Evolutionary conservation across 495 filamentous ascomycete genomes (phyloP).

Genomic region (Annulohypoxylon nitens): DNA sequence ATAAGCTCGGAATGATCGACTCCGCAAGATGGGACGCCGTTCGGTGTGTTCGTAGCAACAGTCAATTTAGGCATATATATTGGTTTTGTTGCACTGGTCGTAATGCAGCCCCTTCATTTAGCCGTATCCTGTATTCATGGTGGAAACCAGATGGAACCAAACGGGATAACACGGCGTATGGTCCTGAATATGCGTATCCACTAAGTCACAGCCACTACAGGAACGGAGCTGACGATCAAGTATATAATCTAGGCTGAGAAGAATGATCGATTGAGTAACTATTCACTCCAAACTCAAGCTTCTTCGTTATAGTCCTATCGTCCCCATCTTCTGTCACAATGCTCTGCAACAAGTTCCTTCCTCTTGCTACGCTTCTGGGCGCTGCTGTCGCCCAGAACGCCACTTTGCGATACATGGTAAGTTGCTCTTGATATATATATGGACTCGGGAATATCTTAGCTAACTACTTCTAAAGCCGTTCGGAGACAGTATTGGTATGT

Average conservation of each 20-base stretch:
- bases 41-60: constrained; percentile 2
- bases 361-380: constrained; percentile 42
- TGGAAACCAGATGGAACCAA: neutral
- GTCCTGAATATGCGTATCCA: neutral
- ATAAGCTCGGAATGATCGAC: constrained; percentile 31
- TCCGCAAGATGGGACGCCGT: constrained; percentile 25
- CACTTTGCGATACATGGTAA: constrained; percentile 57
- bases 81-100: neutral
- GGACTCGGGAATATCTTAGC: neutral
- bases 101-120: constrained; percentile 32
- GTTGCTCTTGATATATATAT: neutral
- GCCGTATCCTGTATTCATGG: constrained; percentile 32
- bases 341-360: constrained; percentile 46
- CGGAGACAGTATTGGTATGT: constrained; percentile 59
- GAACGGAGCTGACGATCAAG: constrained; percentile 10
- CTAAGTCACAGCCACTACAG: neutral
- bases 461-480: constrained; percentile 49
- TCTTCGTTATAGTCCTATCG: neutral
- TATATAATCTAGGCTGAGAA: constrained; percentile 30
- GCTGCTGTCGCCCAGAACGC: constrained; percentile 46
- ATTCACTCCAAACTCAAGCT: neutral
- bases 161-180: neutral
- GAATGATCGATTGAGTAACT: neutral
- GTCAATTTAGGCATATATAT: constrained; percentile 23
- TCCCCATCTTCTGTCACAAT: constrained; percentile 23